A percentile compares a stretch with the other conserved stretches of the same genome.
Evolutionary conservation across 2,329 filamentous ascomycete species (phyloP).

Genomic region (Alternaria solani): DNA sequence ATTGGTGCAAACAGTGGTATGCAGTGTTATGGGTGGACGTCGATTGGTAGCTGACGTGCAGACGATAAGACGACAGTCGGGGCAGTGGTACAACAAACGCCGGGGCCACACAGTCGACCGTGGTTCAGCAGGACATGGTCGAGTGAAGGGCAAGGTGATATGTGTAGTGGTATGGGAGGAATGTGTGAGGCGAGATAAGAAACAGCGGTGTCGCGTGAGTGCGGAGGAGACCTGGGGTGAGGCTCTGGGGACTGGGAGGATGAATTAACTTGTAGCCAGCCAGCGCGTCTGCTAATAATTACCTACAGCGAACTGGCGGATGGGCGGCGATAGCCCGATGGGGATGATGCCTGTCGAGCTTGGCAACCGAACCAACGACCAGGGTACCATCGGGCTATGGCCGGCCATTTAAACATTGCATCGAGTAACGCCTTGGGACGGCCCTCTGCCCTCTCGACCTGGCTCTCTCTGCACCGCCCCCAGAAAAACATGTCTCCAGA

Average conservation of each 20-base stretch:
- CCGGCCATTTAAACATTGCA: slow-evolving; percentile 16
- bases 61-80: slow-evolving; percentile 44
- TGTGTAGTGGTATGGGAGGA: not conserved
- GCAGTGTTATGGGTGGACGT: slow-evolving; percentile 29
- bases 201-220: slow-evolving; percentile 16
- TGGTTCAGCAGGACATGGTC: slow-evolving; percentile 34
- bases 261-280: slow-evolving; percentile 23
- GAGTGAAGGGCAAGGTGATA: not conserved
- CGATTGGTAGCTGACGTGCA: slow-evolving; percentile 46
- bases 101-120: not conserved
- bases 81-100: not conserved
- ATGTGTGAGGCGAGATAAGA: slow-evolving; percentile 3
- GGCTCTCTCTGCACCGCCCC: not conserved
- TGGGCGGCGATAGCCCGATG: slow-evolving; percentile 14
- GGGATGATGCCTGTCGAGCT: slow-evolving; percentile 14
- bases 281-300: slow-evolving; percentile 22
- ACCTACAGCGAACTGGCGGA: slow-evolving; percentile 20
- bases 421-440: slow-evolving; percentile 8
- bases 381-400: slow-evolving; percentile 17
- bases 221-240: slow-evolving; percentile 21
- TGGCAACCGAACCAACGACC: slow-evolving; percentile 12
- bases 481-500: not conserved
- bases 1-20: slow-evolving; percentile 24
- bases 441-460: not conserved
- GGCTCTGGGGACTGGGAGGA: slow-evolving; percentile 24